Evolutionary conservation across 192 early-diverging fungal species (phyloP).

Genomic region (Linnemannia schmuckeri): DNA sequence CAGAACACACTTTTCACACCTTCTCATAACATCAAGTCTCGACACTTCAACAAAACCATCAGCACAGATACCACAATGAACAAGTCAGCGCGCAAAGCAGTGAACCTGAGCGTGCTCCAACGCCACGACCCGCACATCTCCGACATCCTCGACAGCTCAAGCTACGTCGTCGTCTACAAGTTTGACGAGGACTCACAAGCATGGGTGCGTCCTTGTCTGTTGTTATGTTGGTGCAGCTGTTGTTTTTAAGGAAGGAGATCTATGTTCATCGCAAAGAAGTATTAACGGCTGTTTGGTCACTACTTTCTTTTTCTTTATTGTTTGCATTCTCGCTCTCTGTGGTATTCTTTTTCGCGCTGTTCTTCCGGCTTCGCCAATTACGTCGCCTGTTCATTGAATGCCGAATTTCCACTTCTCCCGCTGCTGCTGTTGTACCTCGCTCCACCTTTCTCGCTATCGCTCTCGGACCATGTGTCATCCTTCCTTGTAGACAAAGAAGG

Average conservation of each 20-base stretch:
- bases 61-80: conserved; percentile 65
- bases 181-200: conserved; percentile 77
- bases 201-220: conserved; percentile 76
- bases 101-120: conserved; percentile 87
- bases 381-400: not conserved
- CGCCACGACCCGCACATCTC: conserved; percentile 85
- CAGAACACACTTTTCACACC: not conserved
- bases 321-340: not conserved
- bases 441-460: not conserved
- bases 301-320: not conserved
- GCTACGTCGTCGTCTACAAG: conserved; percentile 91
- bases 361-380: not conserved
- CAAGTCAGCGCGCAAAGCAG: conserved; percentile 69
- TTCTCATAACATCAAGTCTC: not conserved
- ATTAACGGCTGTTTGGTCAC: not conserved
- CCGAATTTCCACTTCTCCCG: not conserved
- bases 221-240: not conserved
- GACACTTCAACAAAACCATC: not conserved
- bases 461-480: not conserved
- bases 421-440: not conserved
- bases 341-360: not conserved
- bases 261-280: not conserved
- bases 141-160: conserved; percentile 85
- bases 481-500: conserved; percentile 81
- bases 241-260: not conserved